These are phyloP conservation scores for Herpetomonas samuelpessoai DNA, from an alignment of 208 protist species.

Conservation along the genomic window DNA sequence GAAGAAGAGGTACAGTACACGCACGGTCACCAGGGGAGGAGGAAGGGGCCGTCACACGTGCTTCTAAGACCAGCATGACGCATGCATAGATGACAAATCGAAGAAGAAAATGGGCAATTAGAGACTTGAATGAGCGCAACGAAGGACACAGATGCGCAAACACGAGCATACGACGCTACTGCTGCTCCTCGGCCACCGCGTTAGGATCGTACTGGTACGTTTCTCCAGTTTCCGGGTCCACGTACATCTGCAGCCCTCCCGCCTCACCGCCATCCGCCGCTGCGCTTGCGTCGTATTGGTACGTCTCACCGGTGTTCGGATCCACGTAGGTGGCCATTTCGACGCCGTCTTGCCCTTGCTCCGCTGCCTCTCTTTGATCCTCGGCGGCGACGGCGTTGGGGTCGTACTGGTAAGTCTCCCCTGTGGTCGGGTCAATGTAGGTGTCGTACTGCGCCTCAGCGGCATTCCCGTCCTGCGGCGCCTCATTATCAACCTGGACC, in stretches of 20 bases:
- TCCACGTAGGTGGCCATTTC: slow-evolving; percentile 24
- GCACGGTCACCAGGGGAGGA: too few species aligned
- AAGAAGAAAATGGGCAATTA: slow-evolving; percentile 8
- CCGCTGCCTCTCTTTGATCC: background rate
- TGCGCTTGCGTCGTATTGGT: slow-evolving; percentile 22
- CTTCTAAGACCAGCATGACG: too few species aligned
- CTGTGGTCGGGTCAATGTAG: slow-evolving; percentile 35
- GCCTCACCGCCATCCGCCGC: background rate
- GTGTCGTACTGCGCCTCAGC: slow-evolving; percentile 10
- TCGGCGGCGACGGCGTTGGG: slow-evolving; percentile 5
- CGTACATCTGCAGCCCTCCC: slow-evolving; percentile 23
- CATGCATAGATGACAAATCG: background rate
- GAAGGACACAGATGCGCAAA: too few species aligned
- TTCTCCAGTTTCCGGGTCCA: slow-evolving; percentile 32
- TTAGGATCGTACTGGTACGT: slow-evolving; percentile 29
- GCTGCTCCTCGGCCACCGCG: background rate
- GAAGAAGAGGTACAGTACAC: slow-evolving; percentile 13
- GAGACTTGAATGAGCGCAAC: too few species aligned
- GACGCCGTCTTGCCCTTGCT: too few species aligned
- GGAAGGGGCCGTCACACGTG: too few species aligned
- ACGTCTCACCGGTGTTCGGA: slow-evolving; percentile 29
- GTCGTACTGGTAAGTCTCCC: slow-evolving; percentile 32
- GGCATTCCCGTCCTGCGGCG: background rate
- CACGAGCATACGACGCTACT: too few species aligned
- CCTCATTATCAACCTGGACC: too few species aligned